Base-by-base conservation (phyloP, 2,329 filamentous ascomycete species). In the Didymella keratinophila region DNA sequence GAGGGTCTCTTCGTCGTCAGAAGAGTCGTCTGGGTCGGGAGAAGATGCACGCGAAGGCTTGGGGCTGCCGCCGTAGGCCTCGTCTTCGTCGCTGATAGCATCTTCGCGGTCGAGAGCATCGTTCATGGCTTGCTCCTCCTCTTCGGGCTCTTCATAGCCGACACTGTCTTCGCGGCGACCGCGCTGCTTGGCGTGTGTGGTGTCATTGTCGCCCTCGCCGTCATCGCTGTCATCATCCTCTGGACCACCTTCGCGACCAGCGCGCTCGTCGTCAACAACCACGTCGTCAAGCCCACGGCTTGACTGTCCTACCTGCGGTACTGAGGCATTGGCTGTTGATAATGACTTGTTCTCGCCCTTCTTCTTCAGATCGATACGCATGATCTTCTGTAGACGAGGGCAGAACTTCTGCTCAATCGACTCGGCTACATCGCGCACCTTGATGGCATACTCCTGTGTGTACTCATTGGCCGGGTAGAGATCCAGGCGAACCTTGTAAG, bases 61-160 rank as follows among this genome's bases (percentile, higher is more conserved):
- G 11, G 76, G 79, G 54, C 79, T 80, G 48, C 80, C 79, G 30
- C 80, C 80, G 52, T 83, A 81, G 9, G 79, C 78, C 62, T 84
- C 82, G 55, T 89, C 87, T 34, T 87, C 74, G 28, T 66, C 64
- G 18, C 60, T 62, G 48, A 86, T 84, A 2, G 84, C 84, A 2
- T 81, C 83, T 50, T 88, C 87, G 30, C 81, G 82, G 55, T 86
- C 84, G 70, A 89, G 84, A 56, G 85, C 83, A 51, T 82, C 81
- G 68, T 89, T 88, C 53, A 96, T 87, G 34, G 85, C 88, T 65
- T 92, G 86, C 71, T 98, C 95, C 4, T 94, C 94, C 5, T 97
- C 93, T 72, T 98, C 95, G 45, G 96, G 96, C 32, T 89, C 91
- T 37, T 92, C 94, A 67, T 97, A 98, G 14, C 92, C 95, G 2